Evolutionary conservation across 1,284 basidiomycete species (phyloP), one percentile per base, ranked within the genome.

Genomic region (Cutaneotrichosporon sp.): DNA sequence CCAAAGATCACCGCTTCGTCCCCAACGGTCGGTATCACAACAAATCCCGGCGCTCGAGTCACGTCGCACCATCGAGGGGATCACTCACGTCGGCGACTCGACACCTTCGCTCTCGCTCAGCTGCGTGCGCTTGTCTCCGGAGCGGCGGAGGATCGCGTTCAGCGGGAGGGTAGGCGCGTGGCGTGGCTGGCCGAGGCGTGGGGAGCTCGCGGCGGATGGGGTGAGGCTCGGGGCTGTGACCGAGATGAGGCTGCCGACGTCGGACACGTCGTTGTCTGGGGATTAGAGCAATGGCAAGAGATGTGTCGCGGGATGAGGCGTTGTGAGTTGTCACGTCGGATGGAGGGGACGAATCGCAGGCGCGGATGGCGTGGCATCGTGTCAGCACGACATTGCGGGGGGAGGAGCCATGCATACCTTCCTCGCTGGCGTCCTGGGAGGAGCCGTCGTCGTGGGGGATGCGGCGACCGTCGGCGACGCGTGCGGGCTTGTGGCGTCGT

Each of bases 391-490:
- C 16, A 42, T 42, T 18, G 18, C 38, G 18, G 18, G 6, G 7
- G 29, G 6, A 3, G 38, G 18, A 18, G n/a, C 1, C 3, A 22
- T 18, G 45, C 74, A 67, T 60, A 78, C 76, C 78, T 62, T 79
- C 78, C 55, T 78, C 78, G 58, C 76, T 78, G 10, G 78, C 78
- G 66, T 79, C 76, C 65, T 72, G 67, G 27, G 76, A 78, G 53
- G 74, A 74, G 31, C 56, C 62, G 36, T 59, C 54, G 31, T 66
- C 64, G 14, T 59, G 47, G 10, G 49, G 42, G 8, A 36, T 29
- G 33, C 57, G 49, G 45, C 64, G 61, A 11, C 64, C 58, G 16
- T 58, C 64, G 45, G 59, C 38, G 31, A 60, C 64, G 50, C 62
- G 62, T 16, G 54, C 58, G 43, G 56, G 54, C 52, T 53, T 58